These are phyloP conservation scores for Xylaria acuta DNA, from an alignment of 495 filamentous ascomycete species.

Conservation along the genomic window DNA sequence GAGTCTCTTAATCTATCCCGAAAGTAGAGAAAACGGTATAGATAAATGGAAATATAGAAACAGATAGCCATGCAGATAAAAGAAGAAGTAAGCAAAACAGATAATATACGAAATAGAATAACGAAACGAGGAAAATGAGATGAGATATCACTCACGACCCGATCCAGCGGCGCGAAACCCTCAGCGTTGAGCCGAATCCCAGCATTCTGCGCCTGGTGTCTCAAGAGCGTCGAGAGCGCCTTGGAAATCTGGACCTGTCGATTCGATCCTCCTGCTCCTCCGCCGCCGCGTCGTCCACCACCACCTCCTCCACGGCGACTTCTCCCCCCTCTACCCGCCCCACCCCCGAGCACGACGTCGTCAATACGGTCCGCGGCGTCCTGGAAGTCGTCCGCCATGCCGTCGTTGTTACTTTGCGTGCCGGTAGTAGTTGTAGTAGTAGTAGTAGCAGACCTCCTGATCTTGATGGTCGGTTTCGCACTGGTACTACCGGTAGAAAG, in stretches of 20 bases:
- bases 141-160: constrained; percentile 67
- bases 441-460: too few species aligned
- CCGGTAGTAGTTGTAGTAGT: neutral
- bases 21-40: neutral
- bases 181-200: constrained; percentile 76
- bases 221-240: constrained; percentile 76
- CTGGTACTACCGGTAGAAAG: neutral
- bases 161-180: constrained; percentile 79
- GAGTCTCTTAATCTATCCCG: neutral
- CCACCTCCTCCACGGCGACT: constrained; percentile 25
- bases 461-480: neutral
- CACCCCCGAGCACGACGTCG: constrained; percentile 22
- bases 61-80: neutral
- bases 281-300: constrained; percentile 39
- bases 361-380: constrained; percentile 31
- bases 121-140: neutral
- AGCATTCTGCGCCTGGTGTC: constrained; percentile 83
- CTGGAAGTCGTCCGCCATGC: constrained; percentile 29
- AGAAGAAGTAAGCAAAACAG: constrained; percentile 1
- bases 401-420: neutral
- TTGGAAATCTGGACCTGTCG: constrained; percentile 78
- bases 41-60: neutral
- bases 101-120: neutral
- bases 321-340: constrained; percentile 20
- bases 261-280: constrained; percentile 42